A percentile compares a stretch with the other conserved stretches of the same genome.
Evolutionary conservation across 2,329 filamentous ascomycete genomes (phyloP).

Genomic region (Talaromyces sp.): DNA sequence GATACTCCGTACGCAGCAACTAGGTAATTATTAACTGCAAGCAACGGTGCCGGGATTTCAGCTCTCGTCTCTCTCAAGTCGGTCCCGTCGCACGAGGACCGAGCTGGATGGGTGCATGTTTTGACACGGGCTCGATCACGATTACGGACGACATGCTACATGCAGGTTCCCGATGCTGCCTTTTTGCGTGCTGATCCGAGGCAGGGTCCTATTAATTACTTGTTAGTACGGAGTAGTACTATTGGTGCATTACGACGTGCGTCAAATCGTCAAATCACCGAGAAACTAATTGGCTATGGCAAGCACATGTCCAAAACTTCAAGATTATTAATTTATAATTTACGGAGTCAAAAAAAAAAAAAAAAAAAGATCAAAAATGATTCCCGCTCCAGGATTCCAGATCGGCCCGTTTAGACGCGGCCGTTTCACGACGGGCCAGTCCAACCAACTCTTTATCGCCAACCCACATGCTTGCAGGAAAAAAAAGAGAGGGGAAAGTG

Average conservation of each 20-base stretch:
- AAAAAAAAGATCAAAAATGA: not conserved
- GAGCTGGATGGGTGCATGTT: not conserved
- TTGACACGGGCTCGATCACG: not conserved
- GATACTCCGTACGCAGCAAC: not conserved
- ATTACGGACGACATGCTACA: not conserved
- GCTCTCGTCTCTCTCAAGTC: not conserved
- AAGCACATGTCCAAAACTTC: not conserved
- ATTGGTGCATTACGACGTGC: not conserved
- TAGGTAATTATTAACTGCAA: not conserved
- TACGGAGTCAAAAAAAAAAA: not conserved
- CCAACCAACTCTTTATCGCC: not conserved
- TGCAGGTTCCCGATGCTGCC: not conserved
- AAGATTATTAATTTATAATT: not conserved
- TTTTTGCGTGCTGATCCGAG: not conserved
- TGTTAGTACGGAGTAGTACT: not conserved
- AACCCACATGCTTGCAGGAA: conserved; percentile 10
- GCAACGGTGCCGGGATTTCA: not conserved
- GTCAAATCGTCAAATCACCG: too few species aligned
- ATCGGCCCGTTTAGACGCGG: conserved; percentile 1
- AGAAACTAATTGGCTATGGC: not conserved
- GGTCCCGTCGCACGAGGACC: not conserved
- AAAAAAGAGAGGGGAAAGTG: conserved; percentile 2
- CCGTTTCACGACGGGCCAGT: not conserved
- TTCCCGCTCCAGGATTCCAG: not conserved
- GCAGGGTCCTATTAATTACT: not conserved